Percentiles rank a stretch among this genome's conserved stretches.
phyloP scores from a whole-genome alignment of 2,329 filamentous ascomycete genomes.

The Xylariaceae sp. region DNA sequence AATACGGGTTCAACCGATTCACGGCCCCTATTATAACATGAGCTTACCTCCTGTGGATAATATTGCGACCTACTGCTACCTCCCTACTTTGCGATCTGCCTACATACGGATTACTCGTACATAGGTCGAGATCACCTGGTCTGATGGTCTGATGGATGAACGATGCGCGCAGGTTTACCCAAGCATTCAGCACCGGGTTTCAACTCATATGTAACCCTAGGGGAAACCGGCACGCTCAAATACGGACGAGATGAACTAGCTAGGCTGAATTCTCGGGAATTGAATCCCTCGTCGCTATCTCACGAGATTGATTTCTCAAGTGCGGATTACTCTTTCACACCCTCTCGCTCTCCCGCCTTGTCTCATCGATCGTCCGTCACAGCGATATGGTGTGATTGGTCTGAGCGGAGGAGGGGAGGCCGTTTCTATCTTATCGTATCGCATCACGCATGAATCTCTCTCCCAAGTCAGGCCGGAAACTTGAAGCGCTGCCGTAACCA shows the following conservation, averaged over 20 bases:
- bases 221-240: no score
- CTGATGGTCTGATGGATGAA: background rate
- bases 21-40: no score
- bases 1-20: no score
- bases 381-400: background rate
- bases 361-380: background rate
- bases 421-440: background rate
- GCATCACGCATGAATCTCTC: background rate
- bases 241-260: no score
- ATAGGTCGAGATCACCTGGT: no score
- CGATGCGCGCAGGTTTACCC: background rate
- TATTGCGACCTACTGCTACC: background rate
- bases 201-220: background rate
- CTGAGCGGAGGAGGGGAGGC: background rate
- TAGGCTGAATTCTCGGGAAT: background rate
- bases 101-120: background rate
- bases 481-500: background rate
- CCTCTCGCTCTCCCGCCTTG: background rate
- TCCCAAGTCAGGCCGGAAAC: background rate
- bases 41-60: no score
- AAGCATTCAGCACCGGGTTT: background rate
- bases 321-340: background rate
- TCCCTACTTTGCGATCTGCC: background rate
- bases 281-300: background rate
- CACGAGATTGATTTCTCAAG: background rate